These are phyloP conservation scores for Pontederia paniculata DNA, from an alignment of 176 grass and related monocot species.

Conservation along the genomic window DNA sequence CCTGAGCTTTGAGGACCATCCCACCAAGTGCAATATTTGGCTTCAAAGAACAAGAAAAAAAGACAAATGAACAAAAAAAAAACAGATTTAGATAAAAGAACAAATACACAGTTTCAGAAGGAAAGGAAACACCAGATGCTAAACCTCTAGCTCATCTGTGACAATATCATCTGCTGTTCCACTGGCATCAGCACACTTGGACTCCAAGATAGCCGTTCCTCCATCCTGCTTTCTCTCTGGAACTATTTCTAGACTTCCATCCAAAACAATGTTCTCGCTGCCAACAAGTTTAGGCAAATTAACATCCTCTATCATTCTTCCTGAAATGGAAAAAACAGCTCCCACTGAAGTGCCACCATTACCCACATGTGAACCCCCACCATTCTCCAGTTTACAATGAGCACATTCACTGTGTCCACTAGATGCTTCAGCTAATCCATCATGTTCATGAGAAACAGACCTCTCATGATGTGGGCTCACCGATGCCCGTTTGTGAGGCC, in stretches of 20 bases:
- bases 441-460: constrained; percentile 16
- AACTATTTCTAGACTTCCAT: constrained; percentile 13
- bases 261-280: constrained; percentile 28
- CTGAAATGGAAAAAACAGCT: constrained; percentile 26
- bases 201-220: constrained; percentile 22
- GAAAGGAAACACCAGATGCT: constrained; percentile 26
- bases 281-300: constrained; percentile 25
- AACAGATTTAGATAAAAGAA: constrained; percentile 27
- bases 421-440: background rate
- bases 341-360: constrained; percentile 9
- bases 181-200: constrained; percentile 22
- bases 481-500: constrained; percentile 37
- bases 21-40: constrained; percentile 35
- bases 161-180: constrained; percentile 26
- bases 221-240: constrained; percentile 20
- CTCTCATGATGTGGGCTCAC: constrained; percentile 33
- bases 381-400: background rate
- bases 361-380: constrained; percentile 19
- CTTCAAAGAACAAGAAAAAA: constrained; percentile 25
- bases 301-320: constrained; percentile 29
- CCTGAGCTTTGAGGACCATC: constrained; percentile 41
- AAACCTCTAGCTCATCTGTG: constrained; percentile 63
- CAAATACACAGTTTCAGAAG: constrained; percentile 8
- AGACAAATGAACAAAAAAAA: constrained; percentile 21
- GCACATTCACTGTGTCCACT: background rate